Evolutionary conservation across 176 grass and related monocot species (phyloP), one percentile per base, ranked within the genome.

Genomic region (Avena atlantica): DNA sequence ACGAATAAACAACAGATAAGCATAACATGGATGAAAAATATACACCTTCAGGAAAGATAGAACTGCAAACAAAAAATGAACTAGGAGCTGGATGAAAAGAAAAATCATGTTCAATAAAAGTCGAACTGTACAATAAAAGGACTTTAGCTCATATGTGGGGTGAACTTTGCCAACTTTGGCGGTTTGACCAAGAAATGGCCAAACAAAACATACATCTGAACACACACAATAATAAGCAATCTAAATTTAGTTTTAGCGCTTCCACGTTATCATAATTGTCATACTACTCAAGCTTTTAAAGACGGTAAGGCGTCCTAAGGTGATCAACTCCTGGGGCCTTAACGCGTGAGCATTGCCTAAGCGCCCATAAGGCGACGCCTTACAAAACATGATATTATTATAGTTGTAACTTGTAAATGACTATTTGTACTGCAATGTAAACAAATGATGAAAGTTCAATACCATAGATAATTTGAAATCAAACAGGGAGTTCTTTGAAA

Each of bases 1-100:
- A 78, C 79, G 14, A 29, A 55, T 45, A 81, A 83, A 81, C 12
- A 90, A 75, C 25, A 37, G 20, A 51, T 48, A 67, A 82, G 10
- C 74, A 83, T 13, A 42, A 44, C 23, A 76, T 20, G 27, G 14
- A 68, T 66, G 36, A 48, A 2, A 92, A 34, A 67, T 44, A 65
- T 21, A 82, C 16, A 82, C 2, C 52, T 70, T 76, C 44, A 77
- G 60, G 24, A 81, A 70, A 67, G n/a, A 67, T 29, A 53, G 17
- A 76, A 15, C 10, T 42, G 59, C 53, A 24, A 5, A 79, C 40
- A 63, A 79, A 51, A 15, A 34, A 34, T 34, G 14, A 52, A 52
- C 12, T 15, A 52, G 25, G 63, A 27, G 50, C 21, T 80, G 29
- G 50, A 9, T 62, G 40, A 62, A 86, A 87, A 23, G 24, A 34